These are phyloP conservation scores for Wickerhamiella pararugosa DNA, from an alignment of 1,139 yeast species.

Conservation along the genomic window DNA sequence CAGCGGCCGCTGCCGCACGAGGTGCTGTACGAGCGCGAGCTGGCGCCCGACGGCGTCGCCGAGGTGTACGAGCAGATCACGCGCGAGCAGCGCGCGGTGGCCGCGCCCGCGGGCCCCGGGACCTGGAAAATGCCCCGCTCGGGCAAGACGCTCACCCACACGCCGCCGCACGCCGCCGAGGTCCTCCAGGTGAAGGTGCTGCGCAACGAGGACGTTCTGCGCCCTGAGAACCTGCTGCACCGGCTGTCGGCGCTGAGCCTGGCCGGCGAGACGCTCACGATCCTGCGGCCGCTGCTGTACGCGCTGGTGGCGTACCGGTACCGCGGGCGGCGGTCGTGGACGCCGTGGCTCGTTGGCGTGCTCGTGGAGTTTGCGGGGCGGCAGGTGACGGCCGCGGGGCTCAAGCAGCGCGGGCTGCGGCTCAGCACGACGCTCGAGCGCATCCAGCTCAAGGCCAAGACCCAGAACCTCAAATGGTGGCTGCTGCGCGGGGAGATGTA, in stretches of 20 bases:
- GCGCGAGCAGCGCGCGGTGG: not conserved
- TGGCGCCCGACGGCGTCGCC: conserved; percentile 20
- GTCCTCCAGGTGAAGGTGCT: conserved; percentile 21
- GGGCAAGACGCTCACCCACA: conserved; percentile 19
- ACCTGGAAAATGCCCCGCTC: conserved; percentile 24
- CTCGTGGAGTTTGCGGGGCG: conserved; percentile 24
- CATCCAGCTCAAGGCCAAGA: conserved; percentile 23
- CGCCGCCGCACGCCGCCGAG: conserved; percentile 15
- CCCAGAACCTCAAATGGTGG: conserved; percentile 28
- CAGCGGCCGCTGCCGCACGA: conserved; percentile 21
- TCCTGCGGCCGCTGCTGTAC: conserved; percentile 27
- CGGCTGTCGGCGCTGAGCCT: conserved; percentile 18
- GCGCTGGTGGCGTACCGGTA: conserved; percentile 21
- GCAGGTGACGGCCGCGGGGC: conserved; percentile 13
- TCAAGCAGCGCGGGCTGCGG: conserved; percentile 18
- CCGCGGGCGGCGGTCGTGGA: conserved; percentile 23
- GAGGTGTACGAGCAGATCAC: conserved; percentile 2
- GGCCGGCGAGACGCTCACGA: conserved; percentile 24
- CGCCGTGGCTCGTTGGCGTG: conserved; percentile 30
- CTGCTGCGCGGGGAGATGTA: conserved; percentile 28
- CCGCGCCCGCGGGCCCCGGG: not conserved
- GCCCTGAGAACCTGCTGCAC: conserved; percentile 23
- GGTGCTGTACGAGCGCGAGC: conserved; percentile 26
- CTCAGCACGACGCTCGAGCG: conserved; percentile 24
- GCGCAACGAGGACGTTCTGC: conserved; percentile 24